These are phyloP conservation scores for Pelargonium australe DNA, from an alignment of 441 rosid species.

Conservation along the genomic window DNA sequence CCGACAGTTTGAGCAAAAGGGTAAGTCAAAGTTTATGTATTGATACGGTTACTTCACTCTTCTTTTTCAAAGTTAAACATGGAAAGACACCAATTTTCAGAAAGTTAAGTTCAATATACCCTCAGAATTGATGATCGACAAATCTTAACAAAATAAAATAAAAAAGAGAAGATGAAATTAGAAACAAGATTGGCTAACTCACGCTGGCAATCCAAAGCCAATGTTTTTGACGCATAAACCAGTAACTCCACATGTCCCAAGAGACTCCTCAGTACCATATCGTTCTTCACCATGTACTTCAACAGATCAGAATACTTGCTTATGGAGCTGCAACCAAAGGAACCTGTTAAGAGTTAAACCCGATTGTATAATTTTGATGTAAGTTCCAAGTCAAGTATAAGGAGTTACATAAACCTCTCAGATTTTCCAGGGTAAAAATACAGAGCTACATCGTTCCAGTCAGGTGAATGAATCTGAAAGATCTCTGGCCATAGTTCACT, in stretches of 20 bases:
- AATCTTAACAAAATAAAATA: background rate
- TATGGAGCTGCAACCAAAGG: background rate
- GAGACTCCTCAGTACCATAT: background rate
- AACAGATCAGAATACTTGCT: background rate
- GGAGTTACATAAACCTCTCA: background rate
- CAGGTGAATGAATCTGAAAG: background rate
- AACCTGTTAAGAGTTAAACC: no score
- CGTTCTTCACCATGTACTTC: slow-evolving; percentile 1
- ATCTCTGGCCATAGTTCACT: background rate
- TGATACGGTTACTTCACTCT: no score
- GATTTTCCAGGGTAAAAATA: background rate
- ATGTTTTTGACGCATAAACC: background rate
- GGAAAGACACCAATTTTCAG: no score
- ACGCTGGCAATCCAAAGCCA: slow-evolving; percentile 4
- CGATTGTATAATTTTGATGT: no score
- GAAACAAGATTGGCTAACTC: background rate
- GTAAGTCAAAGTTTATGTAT: no score
- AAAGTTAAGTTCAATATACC: no score
- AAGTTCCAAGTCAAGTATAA: background rate
- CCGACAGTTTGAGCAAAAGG: no score
- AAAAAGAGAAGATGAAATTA: background rate
- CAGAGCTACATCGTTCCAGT: slow-evolving; percentile 2
- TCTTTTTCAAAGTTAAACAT: no score
- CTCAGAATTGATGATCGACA: no score
- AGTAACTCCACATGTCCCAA: background rate